Evolutionary conservation across 495 filamentous ascomycete species (phyloP).

Genomic region (Neurospora tetraspora): DNA sequence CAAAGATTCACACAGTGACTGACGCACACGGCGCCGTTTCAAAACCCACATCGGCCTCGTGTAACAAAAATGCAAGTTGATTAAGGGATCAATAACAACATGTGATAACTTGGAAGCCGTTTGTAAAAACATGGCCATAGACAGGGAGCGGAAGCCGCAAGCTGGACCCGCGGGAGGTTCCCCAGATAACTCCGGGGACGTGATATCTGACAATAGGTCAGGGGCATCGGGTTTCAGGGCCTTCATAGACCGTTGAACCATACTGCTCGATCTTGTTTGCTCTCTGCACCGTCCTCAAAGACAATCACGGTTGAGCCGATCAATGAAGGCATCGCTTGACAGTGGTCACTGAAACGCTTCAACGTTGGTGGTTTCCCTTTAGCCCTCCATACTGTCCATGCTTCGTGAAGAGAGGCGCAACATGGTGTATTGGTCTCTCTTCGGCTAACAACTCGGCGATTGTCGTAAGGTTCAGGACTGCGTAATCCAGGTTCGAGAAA

Average conservation of each 20-base stretch:
- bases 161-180: neutral
- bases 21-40: neutral
- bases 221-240: neutral
- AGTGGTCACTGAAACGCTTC: too few relatives aligned
- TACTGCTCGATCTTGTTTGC: neutral
- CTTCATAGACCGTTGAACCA: neutral
- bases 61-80: neutral
- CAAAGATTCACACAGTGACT: neutral
- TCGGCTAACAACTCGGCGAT: neutral
- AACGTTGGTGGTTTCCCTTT: too few relatives aligned
- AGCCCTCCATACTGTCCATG: neutral
- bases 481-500: neutral
- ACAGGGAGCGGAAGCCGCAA: neutral
- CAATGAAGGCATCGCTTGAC: neutral
- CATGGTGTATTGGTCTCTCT: neutral
- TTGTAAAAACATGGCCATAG: neutral
- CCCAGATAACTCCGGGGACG: neutral
- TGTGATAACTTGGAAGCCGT: neutral
- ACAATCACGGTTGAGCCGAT: neutral
- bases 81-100: neutral
- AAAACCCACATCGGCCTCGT: neutral
- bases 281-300: neutral
- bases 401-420: neutral
- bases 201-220: neutral
- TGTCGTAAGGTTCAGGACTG: neutral